Evolutionary conservation across 441 rosid species (phyloP), one percentile per base, ranked within the genome.

Genomic region (Gossypium davidsonii): DNA sequence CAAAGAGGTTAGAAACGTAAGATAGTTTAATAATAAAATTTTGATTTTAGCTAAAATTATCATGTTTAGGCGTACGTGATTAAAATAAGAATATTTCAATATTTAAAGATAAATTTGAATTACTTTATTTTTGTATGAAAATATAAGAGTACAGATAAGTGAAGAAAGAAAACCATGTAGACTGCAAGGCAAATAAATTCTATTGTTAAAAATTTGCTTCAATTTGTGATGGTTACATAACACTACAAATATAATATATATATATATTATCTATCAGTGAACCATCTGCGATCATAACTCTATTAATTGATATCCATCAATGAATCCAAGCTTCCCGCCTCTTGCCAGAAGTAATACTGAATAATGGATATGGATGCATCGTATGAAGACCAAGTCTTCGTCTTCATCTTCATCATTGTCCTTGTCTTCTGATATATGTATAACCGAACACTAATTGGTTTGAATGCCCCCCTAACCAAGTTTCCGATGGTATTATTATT

Each of bases 401-500:
- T 4, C 34, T 28, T 28, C 34, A 0, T 28, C 34, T 28, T 28
- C 34, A 28, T 28, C 51, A 55, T 49, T 26, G 18, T 62, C 68
- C 67, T 26, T 20, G 67, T 65, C 71, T 63, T 74, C 80, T 39
- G 72, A 52, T 15, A 14, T 52, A 34, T 10, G 10, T 42, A 42
- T 64, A 68, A 65, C 6, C 46, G 53, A 73, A 80, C 25, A 20
- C 44, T 67, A 57, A 72, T 42, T 4, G 6, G 51, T 7, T 53
- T 20, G 71, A 60, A 56, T 66, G 63, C 65, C 73, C 39, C 18
- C 46, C 51, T 18, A 8, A 46, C 34, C 8, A 42, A 49, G 56
- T 48, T 48, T 14, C 8, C 1, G 0, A 57, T 63, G 23, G 34
- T 69, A 67, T 79, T 79, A 90, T 76, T 79, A 91, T 76, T 86